Base-by-base conservation (phyloP, 495 filamentous ascomycete genomes). In the Trypethelium eluteriae region DNA sequence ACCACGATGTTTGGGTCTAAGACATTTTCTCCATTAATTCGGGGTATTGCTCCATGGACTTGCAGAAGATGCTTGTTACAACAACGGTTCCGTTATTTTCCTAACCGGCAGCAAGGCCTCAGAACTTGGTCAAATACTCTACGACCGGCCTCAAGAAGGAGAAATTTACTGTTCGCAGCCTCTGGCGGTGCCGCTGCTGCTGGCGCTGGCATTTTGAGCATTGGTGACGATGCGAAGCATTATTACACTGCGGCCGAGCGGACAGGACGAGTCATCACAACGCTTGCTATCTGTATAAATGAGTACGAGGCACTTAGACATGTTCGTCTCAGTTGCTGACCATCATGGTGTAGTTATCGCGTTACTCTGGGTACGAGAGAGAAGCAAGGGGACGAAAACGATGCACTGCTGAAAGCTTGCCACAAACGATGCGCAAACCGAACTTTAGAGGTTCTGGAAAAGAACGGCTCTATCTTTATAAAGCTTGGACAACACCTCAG, bases 391-490 rank as follows among this genome's bases (percentile, higher is more conserved):
- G 74, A 84, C 41, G 78, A 81, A 93, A 73, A 83, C 71, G 79
- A 83, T n/a, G 76, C 75, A 38, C 71, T 86, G n/a, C 81, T 99
- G 61, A 87, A 85, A 69, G 86, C 85, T 71, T 98, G 94, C 74
- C 94, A 99, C 78, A 88, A 93, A 75, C 84, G 94, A 73, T 99
- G 94, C 77, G 95, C 94, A 12, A 83, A 89, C 71, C 86, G 94
- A 64, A 96, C 94, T 11, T 79, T 98, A 18, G 81, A 81, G 44
- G 92, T 94, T 0, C 78, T 99, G 38, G 93, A 99, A 80, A 89
- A 87, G 79, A 98, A 95, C 78, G 94, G 94, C 46, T 96, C 93
- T 5, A 92, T 99, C 71, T 99, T 98, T 71, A 98, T 99, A 73
- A 99, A 99, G 76, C 78, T 99, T 36, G 94, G 94, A 34, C 94